phyloP scores from a whole-genome alignment of 768 basidiomycete genomes.

The Rossbeevera mucosa region DNA sequence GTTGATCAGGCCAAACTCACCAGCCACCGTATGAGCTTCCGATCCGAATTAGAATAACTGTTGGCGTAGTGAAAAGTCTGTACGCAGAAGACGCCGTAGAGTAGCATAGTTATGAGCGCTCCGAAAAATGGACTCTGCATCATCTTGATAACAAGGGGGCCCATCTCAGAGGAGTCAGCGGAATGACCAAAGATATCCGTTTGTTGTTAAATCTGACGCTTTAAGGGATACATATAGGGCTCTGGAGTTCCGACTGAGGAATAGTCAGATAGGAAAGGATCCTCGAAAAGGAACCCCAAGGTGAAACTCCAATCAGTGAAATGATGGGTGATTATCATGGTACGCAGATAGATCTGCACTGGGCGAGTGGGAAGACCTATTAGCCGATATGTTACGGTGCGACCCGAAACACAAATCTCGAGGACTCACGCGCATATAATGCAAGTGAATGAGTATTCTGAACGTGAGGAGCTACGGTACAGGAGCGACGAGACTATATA shows the following conservation, averaged over 20 bases:
- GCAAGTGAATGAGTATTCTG: too few species aligned
- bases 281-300: neutral
- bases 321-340: neutral
- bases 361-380: neutral
- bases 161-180: neutral
- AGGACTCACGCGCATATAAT: too few species aligned
- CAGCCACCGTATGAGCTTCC: conserved; percentile 7
- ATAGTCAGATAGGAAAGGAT: neutral
- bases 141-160: neutral
- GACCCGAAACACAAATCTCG: too few species aligned
- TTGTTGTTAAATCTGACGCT: neutral
- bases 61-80: conserved; percentile 13
- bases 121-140: conserved; percentile 15
- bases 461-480: too few species aligned
- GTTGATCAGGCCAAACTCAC: conserved; percentile 5
- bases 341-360: neutral
- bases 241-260: too few species aligned
- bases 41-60: conserved; percentile 6
- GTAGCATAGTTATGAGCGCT: conserved; percentile 5
- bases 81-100: conserved; percentile 16
- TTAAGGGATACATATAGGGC: neutral
- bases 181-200: too few species aligned
- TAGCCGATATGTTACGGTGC: too few species aligned
- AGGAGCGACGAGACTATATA: too few species aligned
- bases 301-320: neutral